Percentiles rank a stretch among this genome's conserved stretches.
These are phyloP conservation scores for Phialemonium atrogriseum DNA, from an alignment of 2,329 filamentous ascomycete species.

Conservation along the genomic window DNA sequence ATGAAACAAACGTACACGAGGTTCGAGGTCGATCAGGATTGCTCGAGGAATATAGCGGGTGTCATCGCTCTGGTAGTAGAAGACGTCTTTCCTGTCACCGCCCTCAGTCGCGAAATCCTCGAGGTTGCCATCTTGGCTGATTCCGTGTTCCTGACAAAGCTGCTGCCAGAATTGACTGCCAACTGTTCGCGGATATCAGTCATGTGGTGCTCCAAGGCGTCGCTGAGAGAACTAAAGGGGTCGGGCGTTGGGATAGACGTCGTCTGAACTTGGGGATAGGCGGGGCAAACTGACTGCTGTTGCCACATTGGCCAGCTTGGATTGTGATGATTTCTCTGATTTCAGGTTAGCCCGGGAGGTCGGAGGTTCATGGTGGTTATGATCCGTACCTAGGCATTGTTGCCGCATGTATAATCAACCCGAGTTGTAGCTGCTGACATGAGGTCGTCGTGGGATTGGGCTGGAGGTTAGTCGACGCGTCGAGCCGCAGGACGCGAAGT, in stretches of 20 bases:
- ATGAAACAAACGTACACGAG: slow-evolving; percentile 52
- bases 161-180: slow-evolving; percentile 99
- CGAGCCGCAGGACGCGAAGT: too few species aligned
- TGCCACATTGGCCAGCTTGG: slow-evolving; percentile 98
- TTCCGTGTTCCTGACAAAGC: slow-evolving; percentile 94
- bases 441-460: too few species aligned
- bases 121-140: slow-evolving; percentile 93
- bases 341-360: slow-evolving; percentile 11
- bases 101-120: slow-evolving; percentile 97
- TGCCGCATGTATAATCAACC: too few species aligned
- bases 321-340: slow-evolving; percentile 96
- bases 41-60: slow-evolving; percentile 96
- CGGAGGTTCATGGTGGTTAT: too few species aligned
- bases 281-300: slow-evolving; percentile 70
- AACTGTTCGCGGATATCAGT: slow-evolving; percentile 48
- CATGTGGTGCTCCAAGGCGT: background rate
- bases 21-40: slow-evolving; percentile 91
- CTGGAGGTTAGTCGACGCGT: too few species aligned
- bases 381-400: too few species aligned
- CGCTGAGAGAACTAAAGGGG: too few species aligned
- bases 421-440: too few species aligned
- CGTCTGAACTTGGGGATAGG: slow-evolving; percentile 3
- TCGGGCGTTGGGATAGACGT: background rate
- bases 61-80: slow-evolving; percentile 99
- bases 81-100: slow-evolving; percentile 96